These are phyloP conservation scores for Chrysopogon serrulatus DNA, from an alignment of 176 grass and related monocot species.

Conservation along the genomic window DNA sequence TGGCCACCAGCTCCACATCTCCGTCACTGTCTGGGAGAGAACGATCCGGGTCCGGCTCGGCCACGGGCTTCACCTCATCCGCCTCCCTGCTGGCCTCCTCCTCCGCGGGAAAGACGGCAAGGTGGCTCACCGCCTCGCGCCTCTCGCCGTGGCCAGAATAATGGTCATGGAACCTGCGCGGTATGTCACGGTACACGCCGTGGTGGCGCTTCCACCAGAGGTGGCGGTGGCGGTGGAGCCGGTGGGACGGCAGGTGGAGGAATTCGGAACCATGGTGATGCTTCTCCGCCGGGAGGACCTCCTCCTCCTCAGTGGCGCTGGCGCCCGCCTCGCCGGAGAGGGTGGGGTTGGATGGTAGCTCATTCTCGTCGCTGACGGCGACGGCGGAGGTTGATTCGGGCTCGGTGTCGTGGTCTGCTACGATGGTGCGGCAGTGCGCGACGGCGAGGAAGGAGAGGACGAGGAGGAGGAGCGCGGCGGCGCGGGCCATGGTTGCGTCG, in stretches of 20 bases:
- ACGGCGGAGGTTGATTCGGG: not conserved
- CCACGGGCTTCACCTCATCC: not conserved
- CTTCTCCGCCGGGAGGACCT: not conserved
- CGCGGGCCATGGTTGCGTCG: constrained; percentile 40
- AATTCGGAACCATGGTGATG: not conserved
- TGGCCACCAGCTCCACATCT: not conserved
- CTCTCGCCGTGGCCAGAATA: not conserved
- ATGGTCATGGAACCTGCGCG: not conserved
- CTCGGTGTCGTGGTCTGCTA: not conserved
- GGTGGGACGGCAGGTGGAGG: constrained; percentile 22
- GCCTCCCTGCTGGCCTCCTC: not conserved
- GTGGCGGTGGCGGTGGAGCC: not conserved
- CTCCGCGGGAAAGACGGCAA: not conserved
- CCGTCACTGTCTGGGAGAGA: not conserved
- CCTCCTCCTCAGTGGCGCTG: not conserved
- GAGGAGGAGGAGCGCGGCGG: constrained; percentile 18
- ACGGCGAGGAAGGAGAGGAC: constrained; percentile 34
- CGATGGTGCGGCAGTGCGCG: constrained; percentile 17
- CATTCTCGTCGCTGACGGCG: not conserved
- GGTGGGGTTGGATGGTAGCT: not conserved
- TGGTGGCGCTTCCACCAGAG: constrained; percentile 4
- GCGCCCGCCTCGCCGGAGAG: not conserved
- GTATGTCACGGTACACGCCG: not conserved
- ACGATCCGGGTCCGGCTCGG: constrained; percentile 27
- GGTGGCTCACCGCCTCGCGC: not conserved